phyloP scores from a whole-genome alignment of 345 rosid genomes.

The Ceriops decandra region DNA sequence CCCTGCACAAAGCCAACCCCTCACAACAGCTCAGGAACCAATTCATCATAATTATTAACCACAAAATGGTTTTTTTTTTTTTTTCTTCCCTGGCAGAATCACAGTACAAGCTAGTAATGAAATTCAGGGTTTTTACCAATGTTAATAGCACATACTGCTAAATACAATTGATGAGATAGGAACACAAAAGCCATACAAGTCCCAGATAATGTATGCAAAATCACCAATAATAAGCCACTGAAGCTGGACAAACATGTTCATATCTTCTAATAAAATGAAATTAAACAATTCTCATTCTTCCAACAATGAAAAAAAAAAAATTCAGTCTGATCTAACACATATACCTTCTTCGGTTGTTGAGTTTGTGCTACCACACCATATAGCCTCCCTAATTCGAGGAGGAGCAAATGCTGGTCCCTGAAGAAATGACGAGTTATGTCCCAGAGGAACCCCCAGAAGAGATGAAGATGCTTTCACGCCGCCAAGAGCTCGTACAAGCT shows the following conservation, averaged over 20 bases:
- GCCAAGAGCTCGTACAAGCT: slow-evolving; percentile 81
- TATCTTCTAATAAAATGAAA: no score
- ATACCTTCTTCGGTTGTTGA: slow-evolving; percentile 92
- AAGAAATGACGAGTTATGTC: slow-evolving; percentile 96
- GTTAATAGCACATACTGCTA: not conserved
- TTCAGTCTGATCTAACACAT: no score
- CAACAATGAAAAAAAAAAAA: no score
- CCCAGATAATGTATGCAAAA: no score
- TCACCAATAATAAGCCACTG: no score
- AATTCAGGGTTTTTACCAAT: not conserved
- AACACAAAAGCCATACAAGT: no score
- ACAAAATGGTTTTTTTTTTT: no score
- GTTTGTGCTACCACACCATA: slow-evolving; percentile 99
- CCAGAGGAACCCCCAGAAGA: slow-evolving; percentile 92
- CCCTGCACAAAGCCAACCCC: slow-evolving; percentile 43
- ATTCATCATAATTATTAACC: not conserved
- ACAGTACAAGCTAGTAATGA: not conserved
- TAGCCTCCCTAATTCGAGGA: slow-evolving; percentile 94
- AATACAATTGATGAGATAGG: no score
- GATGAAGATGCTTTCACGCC: slow-evolving; percentile 68
- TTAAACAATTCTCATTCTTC: no score
- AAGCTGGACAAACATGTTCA: no score
- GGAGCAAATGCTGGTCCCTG: slow-evolving; percentile 99
- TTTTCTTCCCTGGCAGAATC: not conserved
- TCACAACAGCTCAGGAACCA: not conserved